Base-by-base conservation (phyloP, 1,139 yeast species). In the Saccharomyces hybrid region DNA sequence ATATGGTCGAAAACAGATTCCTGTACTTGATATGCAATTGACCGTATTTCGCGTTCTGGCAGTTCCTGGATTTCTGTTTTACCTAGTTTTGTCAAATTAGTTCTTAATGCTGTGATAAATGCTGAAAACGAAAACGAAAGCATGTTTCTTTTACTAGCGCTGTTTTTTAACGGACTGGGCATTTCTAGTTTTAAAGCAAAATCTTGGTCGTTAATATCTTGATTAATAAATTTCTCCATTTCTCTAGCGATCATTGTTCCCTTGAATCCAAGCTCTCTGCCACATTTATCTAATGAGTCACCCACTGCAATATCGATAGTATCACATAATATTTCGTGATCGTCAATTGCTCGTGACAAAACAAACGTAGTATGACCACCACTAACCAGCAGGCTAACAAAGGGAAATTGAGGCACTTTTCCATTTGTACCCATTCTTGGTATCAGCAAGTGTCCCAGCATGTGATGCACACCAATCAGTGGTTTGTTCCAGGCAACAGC, bases 321-420 rank as follows among this genome's bases (percentile, higher is more conserved):
- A 63, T 90, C 79, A 9, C 86, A 82, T 5, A 95, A 65, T 1
- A 93, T 79, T 57, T 81, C 82, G 70, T 93, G 99, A 2, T 84
- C 77, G 0, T 76, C 61, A 1, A 88, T 63, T 11, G 85, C 73
- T 44, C 71, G 73, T 60, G 91, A 86, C 6, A 81, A 73, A 0
- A 93, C 96, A 34, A 91, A 74, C 83, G 90, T 83, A 0, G 99
- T 90, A 65, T 93, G 99, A 0, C 99, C 99, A 0, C 99, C 99
- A 63, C 95, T 85, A 16, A 86, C 93, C 38, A 93, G 73, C 28
- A 93, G 71, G 62, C 95, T 87, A 26, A 89, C 64, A 63, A 86
- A 89, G 2, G 99, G 99, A 64, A 79, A 93, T 48, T 71, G 58
- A 1, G 66, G 63, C 5, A 50, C 47, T 16, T 51, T 19, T n/a